Evolutionary conservation across 805 yeast genomes (phyloP), one percentile per base, ranked within the genome.

Genomic region (Candida koratica): DNA sequence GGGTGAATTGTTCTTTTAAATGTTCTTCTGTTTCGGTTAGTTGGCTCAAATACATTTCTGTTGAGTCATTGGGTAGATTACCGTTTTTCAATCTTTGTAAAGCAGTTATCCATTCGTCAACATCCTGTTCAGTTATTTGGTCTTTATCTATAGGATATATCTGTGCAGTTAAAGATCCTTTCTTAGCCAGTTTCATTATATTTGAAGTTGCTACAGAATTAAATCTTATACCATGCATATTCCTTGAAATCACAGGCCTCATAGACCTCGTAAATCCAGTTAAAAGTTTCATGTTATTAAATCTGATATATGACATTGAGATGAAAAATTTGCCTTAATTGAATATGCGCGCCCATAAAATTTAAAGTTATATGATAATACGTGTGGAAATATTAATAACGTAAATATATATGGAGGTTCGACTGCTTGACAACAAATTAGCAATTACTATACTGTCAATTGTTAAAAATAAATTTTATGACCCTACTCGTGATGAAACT

Each of bases 31-130:
- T 66, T 30, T 63, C 47, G 28, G 66, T 57, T 32, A 64, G 50
- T 39, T 66, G 63, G n/a, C 55, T 48, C 25, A 67, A 53, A 40
- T 67, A 67, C 3, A 64, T 58, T 43, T 66, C 71, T 3, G 61
- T 43, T 32, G 52, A 58, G 12, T 44, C 48, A 12, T 58, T 67
- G 41, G 44, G 56, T 17, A 50, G 52, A 49, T 53, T 61, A 36
- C 56, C 63, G 17, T 35, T 40, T 44, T 52, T 66, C 49, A 72
- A 58, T 24, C 62, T 56, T 36, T 61, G 56, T 23, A 73, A 62
- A 15, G 76, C 72, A 1, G 37, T 41, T 32, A 72, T 51, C 78
- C 78, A 73, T 36, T 67, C 66, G 39, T 72, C 73, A 18, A 65
- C 57, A 41, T 68, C 70, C 24, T 49, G 35, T 38, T 66, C 72